Conservation (phyloP, 108 stramenopile species). For the Epithemia pelagica region DNA sequence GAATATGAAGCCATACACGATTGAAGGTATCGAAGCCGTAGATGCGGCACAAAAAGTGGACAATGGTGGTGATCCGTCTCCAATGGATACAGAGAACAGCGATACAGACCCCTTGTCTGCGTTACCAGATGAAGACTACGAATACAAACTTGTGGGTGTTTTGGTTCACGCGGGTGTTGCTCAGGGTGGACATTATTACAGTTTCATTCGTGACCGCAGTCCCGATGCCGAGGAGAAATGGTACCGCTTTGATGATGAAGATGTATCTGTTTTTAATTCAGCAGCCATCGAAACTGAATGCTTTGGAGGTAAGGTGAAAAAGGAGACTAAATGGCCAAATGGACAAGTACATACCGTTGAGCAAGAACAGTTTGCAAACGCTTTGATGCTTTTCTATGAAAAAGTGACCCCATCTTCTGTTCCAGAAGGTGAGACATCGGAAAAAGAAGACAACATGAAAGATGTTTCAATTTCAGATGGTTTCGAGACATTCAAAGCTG, state of each 20-base stretch:
- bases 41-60: conserved; percentile 36
- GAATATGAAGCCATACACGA: conserved; percentile 93
- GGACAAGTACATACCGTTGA: conserved; percentile 87
- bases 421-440: conserved; percentile 7
- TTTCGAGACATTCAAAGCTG: conserved; percentile 38
- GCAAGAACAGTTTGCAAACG: conserved; percentile 93
- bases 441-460: conserved; percentile 20
- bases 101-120: not conserved
- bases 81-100: conserved; percentile 29
- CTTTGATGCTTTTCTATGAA: conserved; percentile 96
- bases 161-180: conserved; percentile 96
- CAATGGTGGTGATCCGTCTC: not conserved
- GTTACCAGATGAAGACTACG: conserved; percentile 82
- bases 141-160: conserved; percentile 91
- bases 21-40: conserved; percentile 80
- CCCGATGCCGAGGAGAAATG: conserved; percentile 59
- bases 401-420: conserved; percentile 75
- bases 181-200: conserved; percentile 98
- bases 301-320: conserved; percentile 93
- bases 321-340: conserved; percentile 85
- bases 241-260: conserved; percentile 97
- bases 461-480: conserved; percentile 12
- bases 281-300: conserved; percentile 82
- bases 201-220: conserved; percentile 87
- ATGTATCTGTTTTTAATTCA: conserved; percentile 93